Evolutionary conservation across 257 asterid species (phyloP).

Genomic region (Nicotiana noctiflora): DNA sequence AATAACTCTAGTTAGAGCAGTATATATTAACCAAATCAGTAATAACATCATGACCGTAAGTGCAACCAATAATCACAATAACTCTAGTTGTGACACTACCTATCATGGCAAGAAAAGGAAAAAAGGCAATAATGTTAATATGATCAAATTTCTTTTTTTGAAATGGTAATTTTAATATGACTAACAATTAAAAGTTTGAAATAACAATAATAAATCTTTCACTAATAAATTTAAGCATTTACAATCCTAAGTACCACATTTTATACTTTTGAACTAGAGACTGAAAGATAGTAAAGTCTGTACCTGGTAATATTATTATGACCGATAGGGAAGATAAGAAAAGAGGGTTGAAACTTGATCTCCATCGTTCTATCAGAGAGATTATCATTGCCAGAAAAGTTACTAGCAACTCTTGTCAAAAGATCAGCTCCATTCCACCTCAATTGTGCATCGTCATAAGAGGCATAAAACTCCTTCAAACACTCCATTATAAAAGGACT

Average conservation of each 20-base stretch:
- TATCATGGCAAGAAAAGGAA: background rate
- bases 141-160: too few species aligned
- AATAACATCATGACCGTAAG: too few species aligned
- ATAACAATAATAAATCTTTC: background rate
- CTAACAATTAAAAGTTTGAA: background rate
- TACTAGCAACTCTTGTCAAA: constrained; percentile 61
- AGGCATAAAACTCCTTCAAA: constrained; percentile 77
- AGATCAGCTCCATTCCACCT: constrained; percentile 93
- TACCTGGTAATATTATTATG: constrained; percentile 52
- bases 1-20: too few species aligned
- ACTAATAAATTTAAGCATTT: background rate
- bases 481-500: constrained; percentile 78
- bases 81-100: background rate
- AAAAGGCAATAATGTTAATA: background rate
- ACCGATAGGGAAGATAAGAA: constrained; percentile 57
- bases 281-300: background rate
- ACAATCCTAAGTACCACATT: background rate
- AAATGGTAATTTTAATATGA: too few species aligned
- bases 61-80: background rate
- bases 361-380: constrained; percentile 30
- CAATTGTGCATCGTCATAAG: constrained; percentile 74
- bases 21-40: too few species aligned
- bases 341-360: constrained; percentile 51
- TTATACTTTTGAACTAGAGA: background rate
- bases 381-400: constrained; percentile 34